Evolutionary conservation across 2,329 filamentous ascomycete genomes (phyloP), one percentile per base, ranked within the genome.

Genomic region (Aspergillus udagawae): DNA sequence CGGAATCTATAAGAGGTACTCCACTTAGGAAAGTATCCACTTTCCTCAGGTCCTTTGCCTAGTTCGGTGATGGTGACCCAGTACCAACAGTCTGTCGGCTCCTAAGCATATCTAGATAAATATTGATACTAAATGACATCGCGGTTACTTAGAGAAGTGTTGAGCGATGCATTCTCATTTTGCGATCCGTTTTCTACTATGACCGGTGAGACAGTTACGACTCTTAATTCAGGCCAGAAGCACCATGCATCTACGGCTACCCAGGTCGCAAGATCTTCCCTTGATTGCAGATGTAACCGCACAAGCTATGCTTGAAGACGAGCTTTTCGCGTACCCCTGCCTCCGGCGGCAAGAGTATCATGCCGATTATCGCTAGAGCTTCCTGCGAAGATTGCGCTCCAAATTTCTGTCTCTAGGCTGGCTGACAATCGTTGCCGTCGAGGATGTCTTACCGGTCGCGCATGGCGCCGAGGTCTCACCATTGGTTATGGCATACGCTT

Each of bases 261-360:
- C 58, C 14, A 35, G 44, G 32, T 20, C 38, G n/a, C 38, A 53
- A 29, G 57, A 60, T 42, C 56, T 62, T 14, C 56, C 56, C 32
- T n/a, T 10, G 32, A 49, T 60, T 23, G 60, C 58, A n/a, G 54
- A 60, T 48, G 48, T 65, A 3, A 53, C 55, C 17, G 60, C 56
- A 21, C 52, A 56, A 48, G 55, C 60, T 45, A 62, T 63, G 54
- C 41, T 60, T 2, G 48, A 63, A 12, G 60, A 61, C 28, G 58
- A 63, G 41, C 56, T 60, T 4, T 60, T 58, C 41, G 48, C 45
- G 29, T 53, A 55, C 14, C 51, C 62, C 25, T 63, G 59, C 29
- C 59, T 54, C 35, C 28, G 35, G 27, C 55, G 60, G 10, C 44
- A 48, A 25, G 44, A 58, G 4, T 53, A 51, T 35, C 54, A 54